These are phyloP conservation scores for Amborella trichopoda DNA, from an alignment of 164 flowering plant species.

Conservation along the genomic window DNA sequence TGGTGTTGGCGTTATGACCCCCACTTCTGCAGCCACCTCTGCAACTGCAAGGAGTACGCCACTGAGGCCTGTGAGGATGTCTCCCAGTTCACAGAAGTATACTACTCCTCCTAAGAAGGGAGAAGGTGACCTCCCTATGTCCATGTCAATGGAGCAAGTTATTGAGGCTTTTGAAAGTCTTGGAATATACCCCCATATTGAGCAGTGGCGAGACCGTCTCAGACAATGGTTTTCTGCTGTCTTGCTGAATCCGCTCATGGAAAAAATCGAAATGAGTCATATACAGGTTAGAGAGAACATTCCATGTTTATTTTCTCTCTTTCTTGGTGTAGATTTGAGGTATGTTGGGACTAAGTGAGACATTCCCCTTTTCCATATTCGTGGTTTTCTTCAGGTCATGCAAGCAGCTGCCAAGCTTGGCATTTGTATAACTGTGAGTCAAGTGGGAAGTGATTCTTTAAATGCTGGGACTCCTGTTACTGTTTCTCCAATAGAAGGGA, in stretches of 20 bases:
- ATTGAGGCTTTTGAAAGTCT: constrained; percentile 62
- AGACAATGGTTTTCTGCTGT: constrained; percentile 94
- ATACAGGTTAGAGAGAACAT: constrained; percentile 73
- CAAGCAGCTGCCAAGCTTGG: constrained; percentile 78
- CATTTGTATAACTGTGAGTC: constrained; percentile 50
- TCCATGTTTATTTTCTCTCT: no score
- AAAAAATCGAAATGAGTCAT: constrained; percentile 80
- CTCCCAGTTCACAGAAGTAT: constrained; percentile 87
- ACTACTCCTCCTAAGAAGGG: constrained; percentile 88
- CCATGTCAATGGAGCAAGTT: constrained; percentile 88
- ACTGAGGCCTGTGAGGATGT: constrained; percentile 86
- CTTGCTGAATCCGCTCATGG: constrained; percentile 65
- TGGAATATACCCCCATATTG: constrained; percentile 82
- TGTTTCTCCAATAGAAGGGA: constrained; percentile 43
- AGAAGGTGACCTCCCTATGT: constrained; percentile 75
- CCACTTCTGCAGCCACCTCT: constrained; percentile 45
- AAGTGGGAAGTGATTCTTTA: constrained; percentile 54
- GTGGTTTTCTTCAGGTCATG: constrained; percentile 56
- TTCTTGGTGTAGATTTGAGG: no score
- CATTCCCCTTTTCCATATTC: no score
- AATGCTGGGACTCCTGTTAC: constrained; percentile 25
- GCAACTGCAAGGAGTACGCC: constrained; percentile 86
- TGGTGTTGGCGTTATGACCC: constrained; percentile 39
- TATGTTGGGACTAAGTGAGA: no score
- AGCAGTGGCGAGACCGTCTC: constrained; percentile 84